Base-by-base conservation (phyloP, 176 grass and related monocot species). In the Carex scoparia region DNA sequence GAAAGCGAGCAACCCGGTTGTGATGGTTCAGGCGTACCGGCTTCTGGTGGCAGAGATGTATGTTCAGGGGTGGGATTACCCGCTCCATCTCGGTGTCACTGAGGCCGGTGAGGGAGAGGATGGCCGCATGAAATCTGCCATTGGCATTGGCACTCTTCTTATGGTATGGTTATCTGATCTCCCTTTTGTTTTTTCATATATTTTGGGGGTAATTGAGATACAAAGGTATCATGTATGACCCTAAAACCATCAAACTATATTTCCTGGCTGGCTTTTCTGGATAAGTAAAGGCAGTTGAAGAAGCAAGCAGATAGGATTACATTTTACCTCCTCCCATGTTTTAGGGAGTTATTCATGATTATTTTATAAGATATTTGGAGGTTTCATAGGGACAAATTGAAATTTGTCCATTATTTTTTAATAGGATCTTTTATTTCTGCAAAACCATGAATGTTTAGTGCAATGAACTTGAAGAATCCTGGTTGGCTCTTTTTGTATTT, bases 61-160 rank as follows among this genome's bases (percentile, higher is more conserved):
- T 87, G 94, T 91, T 80, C 91, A 92, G 38, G 96, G 96, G 69
- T 99, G 96, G 96, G 93, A 99, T 86, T 99, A 99, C 88, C 96
- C 96, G 63, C 85, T 99, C 87, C 96, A 99, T 65, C 90, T 99
- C 28, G 96, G 96, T 38, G 96, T 99, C 83, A 99, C 96, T 59
- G 96, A 99, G 89, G 96, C 96, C 83, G 96, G 96, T 75, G 96
- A 99, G 83, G 96, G 96, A 55, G 96, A 99, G 89, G 96, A 99
- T 88, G 96, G 96, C 18, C 89, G 96, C 83, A 99, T 99, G 96
- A 99, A 99, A 73, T 99, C 96, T 88, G 96, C 96, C 63, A 99
- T 99, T 85, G 96, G 96, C 53, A 99, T 99, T 80, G 96, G 96
- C 70, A 99, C 96, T 90, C 93, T 99, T 69, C 84, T 99, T 66